Conservation (phyloP, 2,329 filamentous ascomycete species). For the Fusarium tjaetaba region DNA sequence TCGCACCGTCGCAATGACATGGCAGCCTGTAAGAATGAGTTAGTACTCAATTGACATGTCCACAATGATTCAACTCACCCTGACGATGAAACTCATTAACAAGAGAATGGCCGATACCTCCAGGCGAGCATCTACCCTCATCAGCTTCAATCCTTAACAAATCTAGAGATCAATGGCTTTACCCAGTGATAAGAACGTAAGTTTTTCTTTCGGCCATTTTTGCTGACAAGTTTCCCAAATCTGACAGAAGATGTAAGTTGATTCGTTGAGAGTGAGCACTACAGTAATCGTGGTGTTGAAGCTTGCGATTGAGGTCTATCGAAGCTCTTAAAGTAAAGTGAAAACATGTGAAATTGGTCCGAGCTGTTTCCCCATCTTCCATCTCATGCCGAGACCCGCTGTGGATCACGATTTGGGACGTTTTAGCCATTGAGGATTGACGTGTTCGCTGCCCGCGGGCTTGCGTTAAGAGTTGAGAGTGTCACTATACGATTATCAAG, state of each 20-base stretch:
- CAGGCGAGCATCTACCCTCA: slow-evolving; percentile 62
- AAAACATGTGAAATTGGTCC: slow-evolving; percentile 6
- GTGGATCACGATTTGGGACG: neutral
- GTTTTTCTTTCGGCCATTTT: slow-evolving; percentile 48
- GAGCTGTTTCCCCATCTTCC: neutral
- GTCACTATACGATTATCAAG: neutral
- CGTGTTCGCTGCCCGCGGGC: neutral
- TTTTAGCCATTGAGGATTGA: neutral
- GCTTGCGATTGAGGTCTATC: neutral
- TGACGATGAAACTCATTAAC: slow-evolving; percentile 62
- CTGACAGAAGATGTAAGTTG: neutral
- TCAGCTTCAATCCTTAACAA: neutral
- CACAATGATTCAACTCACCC: slow-evolving; percentile 47
- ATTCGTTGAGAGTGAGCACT: neutral
- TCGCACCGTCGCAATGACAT: slow-evolving; percentile 68
- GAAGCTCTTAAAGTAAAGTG: neutral
- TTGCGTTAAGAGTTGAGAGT: neutral
- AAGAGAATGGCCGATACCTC: slow-evolving; percentile 66
- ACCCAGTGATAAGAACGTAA: slow-evolving; percentile 23
- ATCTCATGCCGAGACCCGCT: neutral
- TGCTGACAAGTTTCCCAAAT: neutral
- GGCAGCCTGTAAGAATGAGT: slow-evolving; percentile 43
- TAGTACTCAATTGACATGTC: accelerated
- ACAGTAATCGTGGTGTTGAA: neutral
- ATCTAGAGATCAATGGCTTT: neutral